A percentile compares a stretch with the other conserved stretches of the same genome.
These are phyloP conservation scores for Blastobotrys robertii DNA, from an alignment of 805 yeast genomes.

Conservation along the genomic window DNA sequence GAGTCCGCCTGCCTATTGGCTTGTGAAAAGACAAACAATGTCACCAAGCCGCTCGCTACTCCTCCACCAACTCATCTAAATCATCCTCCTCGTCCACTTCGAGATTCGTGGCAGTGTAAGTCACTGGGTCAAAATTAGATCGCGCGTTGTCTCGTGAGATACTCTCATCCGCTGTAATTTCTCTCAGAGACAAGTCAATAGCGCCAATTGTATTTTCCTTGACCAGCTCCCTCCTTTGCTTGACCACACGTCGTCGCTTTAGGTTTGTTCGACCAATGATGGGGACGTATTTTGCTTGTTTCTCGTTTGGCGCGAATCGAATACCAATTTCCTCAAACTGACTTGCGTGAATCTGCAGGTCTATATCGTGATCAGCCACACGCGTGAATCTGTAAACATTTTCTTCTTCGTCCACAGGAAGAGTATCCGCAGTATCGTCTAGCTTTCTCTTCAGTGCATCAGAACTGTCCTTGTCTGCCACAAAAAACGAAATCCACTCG, in stretches of 20 bases:
- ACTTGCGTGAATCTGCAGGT: conserved; percentile 35
- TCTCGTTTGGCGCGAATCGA: conserved; percentile 42
- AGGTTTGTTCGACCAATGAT: conserved; percentile 67
- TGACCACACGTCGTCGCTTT: conserved; percentile 72
- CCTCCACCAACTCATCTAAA: conserved; percentile 22
- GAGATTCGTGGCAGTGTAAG: conserved; percentile 56
- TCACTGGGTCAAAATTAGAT: conserved; percentile 69
- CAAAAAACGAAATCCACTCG: conserved; percentile 69
- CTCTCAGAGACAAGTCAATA: conserved; percentile 54
- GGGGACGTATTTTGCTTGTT: conserved; percentile 67
- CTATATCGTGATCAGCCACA: conserved; percentile 73
- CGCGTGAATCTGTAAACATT: conserved; percentile 49
- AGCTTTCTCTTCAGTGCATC: conserved; percentile 32
- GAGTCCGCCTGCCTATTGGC: too few species aligned
- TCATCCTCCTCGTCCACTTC: conserved; percentile 34
- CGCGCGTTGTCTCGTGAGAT: conserved; percentile 58
- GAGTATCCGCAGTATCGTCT: conserved; percentile 35
- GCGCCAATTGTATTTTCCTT: conserved; percentile 51
- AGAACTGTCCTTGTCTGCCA: conserved; percentile 36
- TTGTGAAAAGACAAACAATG: too few species aligned
- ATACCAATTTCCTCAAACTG: conserved; percentile 60
- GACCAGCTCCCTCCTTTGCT: conserved; percentile 39
- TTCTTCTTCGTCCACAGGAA: conserved; percentile 33
- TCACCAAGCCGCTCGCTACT: too few species aligned
- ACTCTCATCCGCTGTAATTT: conserved; percentile 62